A percentile compares a stretch with the other conserved stretches of the same genome.
These are phyloP conservation scores for Ceratocystis ficicola DNA, from an alignment of 2,329 filamentous ascomycete species.

Conservation along the genomic window DNA sequence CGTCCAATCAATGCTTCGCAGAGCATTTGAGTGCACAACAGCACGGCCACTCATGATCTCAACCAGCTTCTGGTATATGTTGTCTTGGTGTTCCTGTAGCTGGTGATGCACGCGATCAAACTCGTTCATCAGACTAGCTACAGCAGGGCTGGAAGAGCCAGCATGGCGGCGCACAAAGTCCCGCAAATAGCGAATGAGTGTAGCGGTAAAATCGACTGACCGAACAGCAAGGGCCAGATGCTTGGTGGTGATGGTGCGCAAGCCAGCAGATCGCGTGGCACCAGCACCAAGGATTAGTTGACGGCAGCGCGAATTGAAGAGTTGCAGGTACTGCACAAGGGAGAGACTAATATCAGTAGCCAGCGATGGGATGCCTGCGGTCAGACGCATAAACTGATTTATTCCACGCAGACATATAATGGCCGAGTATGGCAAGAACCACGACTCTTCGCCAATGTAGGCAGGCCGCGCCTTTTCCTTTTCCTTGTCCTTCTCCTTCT, in stretches of 20 bases:
- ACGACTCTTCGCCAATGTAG: slow-evolving; percentile 70
- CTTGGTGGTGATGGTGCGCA: slow-evolving; percentile 94
- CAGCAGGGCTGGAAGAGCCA: slow-evolving; percentile 35
- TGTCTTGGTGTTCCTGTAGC: slow-evolving; percentile 79
- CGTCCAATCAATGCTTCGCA: slow-evolving; percentile 62
- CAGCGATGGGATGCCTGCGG: slow-evolving; percentile 78
- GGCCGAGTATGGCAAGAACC: slow-evolving; percentile 74
- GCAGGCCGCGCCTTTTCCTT: slow-evolving; percentile 61
- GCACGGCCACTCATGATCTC: slow-evolving; percentile 82
- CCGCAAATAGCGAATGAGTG: slow-evolving; percentile 76
- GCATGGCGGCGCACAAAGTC: slow-evolving; percentile 78
- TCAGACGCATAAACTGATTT: slow-evolving; percentile 69
- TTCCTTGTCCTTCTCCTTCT: slow-evolving; percentile 40
- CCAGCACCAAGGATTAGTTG: slow-evolving; percentile 93
- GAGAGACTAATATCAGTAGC: slow-evolving; percentile 67
- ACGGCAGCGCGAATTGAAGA: slow-evolving; percentile 94
- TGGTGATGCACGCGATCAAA: slow-evolving; percentile 79
- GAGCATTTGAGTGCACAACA: slow-evolving; percentile 57
- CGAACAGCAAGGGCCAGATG: slow-evolving; percentile 88
- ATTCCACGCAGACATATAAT: slow-evolving; percentile 70
- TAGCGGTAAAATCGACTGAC: slow-evolving; percentile 74
- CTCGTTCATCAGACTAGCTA: slow-evolving; percentile 56
- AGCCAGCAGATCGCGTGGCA: slow-evolving; percentile 72
- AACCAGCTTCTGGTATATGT: slow-evolving; percentile 82
- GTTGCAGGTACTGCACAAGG: slow-evolving; percentile 72